These are phyloP conservation scores for Escovopsis sp. DNA, from an alignment of 2,329 filamentous ascomycete species.

Conservation along the genomic window DNA sequence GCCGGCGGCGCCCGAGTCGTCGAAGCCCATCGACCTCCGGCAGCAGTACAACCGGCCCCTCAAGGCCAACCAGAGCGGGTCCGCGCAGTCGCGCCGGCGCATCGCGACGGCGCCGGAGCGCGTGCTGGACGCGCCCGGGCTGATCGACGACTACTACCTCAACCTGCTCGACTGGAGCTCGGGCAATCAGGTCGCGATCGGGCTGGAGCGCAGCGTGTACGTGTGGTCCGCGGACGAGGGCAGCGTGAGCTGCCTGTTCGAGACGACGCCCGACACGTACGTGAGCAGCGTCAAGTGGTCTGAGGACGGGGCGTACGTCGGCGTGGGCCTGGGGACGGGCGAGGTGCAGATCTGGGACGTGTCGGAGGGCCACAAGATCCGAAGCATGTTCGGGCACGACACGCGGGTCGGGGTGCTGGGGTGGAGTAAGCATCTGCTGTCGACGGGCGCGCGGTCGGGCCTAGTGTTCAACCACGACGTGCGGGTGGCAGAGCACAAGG, in stretches of 20 bases:
- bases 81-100: conserved; percentile 78
- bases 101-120: conserved; percentile 91
- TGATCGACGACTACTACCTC: conserved; percentile 97
- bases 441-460: conserved; percentile 84
- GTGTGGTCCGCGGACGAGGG: conserved; percentile 96
- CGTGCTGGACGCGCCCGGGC: conserved; percentile 85
- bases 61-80: conserved; percentile 55
- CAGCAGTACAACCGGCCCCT: conserved; percentile 96
- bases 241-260: conserved; percentile 72
- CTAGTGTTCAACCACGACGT: conserved; percentile 98
- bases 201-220: conserved; percentile 91
- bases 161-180: conserved; percentile 98
- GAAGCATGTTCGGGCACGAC: conserved; percentile 97
- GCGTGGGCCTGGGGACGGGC: conserved; percentile 84
- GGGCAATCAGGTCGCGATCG: conserved; percentile 94
- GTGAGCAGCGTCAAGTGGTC: conserved; percentile 99
- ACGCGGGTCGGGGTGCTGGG: conserved; percentile 95
- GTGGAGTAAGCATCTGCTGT: conserved; percentile 97
- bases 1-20: conserved; percentile 93
- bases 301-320: conserved; percentile 88
- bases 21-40: conserved; percentile 92
- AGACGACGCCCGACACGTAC: conserved; percentile 82
- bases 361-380: conserved; percentile 83
- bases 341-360: conserved; percentile 99
- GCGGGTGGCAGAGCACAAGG: conserved; percentile 93